These are phyloP conservation scores for Eucalyptus tenuipes DNA, from an alignment of 345 rosid genomes.

Conservation along the genomic window DNA sequence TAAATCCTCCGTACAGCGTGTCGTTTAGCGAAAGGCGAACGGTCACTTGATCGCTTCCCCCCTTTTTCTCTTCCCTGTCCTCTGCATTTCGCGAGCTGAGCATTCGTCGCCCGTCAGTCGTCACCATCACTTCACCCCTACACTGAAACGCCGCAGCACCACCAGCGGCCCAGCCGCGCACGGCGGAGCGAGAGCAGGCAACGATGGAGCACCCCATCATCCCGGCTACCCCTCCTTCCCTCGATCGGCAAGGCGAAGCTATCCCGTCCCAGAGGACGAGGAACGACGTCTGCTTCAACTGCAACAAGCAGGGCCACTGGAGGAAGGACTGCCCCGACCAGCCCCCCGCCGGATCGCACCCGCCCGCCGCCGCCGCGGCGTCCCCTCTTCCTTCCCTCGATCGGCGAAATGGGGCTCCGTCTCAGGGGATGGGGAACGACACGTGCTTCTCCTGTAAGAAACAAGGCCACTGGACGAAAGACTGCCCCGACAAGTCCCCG, in stretches of 20 bases:
- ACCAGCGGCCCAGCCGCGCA: neutral
- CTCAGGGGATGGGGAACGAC: neutral
- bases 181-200: neutral
- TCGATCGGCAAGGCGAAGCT: neutral
- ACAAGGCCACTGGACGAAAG: slow-evolving; percentile 16
- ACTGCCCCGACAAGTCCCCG: slow-evolving; percentile 4
- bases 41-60: neutral
- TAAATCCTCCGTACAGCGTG: neutral
- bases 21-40: neutral
- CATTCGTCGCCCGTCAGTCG: neutral
- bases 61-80: neutral
- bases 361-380: neutral
- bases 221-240: neutral
- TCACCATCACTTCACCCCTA: no score
- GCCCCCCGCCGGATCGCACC: neutral
- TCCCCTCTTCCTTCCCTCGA: neutral
- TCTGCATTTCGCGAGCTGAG: neutral
- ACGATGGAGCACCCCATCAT: neutral
- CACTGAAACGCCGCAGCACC: neutral
- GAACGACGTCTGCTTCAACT: neutral
- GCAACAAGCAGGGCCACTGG: neutral
- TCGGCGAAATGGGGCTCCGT: neutral
- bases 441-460: slow-evolving; percentile 8
- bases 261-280: neutral
- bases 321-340: neutral